Evolutionary conservation across 2,329 filamentous ascomycete genomes (phyloP), one percentile per base, ranked within the genome.

Genomic region (Venturia carpophila): DNA sequence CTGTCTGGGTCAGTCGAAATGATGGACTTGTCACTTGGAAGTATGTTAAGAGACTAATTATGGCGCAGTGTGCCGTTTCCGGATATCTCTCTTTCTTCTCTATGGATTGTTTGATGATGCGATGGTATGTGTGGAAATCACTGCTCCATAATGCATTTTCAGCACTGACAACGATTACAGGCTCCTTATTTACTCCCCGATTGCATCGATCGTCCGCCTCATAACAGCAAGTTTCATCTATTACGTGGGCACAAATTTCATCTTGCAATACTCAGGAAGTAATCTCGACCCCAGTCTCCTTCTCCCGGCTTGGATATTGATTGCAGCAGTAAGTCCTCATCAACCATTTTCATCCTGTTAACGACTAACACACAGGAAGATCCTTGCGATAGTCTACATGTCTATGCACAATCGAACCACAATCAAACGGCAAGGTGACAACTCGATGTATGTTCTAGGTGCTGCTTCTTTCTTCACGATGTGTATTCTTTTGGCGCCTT

Each of bases 71-170:
- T 62, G 64, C 56, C 37, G 64, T 65, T 19, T 65, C 55, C 49
- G 64, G 64, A 43, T 65, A 65, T 58, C 30, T 65, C n/a, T 61
- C 64, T 27, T 65, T 65, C 37, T 65, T 65, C 58, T 60, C 64
- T 10, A 65, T 65, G 64, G 64, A 65, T 62, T 63, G 62, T 41
- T 43, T 63, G 34, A 63, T 63, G 62, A 63, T 63, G 62, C 24
- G 62, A 63, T 63, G 62, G 62, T 63, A 63, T 55, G 43, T 17
- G 6, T 24, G 15, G 21, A 15, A 19, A 39, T 9, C 24, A 19
- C 10, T 19, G 15, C 9, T 30, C 7, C 27, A 11, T 1, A 55
- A 3, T 10, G 13, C 37, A 17, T 39, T 19, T 63, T 61, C 47
- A 27, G 24, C 15, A 24, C 43, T 63, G 13, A 63, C 13, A 27